These are phyloP conservation scores for Ophiobolus disseminans DNA, from an alignment of 2,329 filamentous ascomycete species.

Conservation along the genomic window DNA sequence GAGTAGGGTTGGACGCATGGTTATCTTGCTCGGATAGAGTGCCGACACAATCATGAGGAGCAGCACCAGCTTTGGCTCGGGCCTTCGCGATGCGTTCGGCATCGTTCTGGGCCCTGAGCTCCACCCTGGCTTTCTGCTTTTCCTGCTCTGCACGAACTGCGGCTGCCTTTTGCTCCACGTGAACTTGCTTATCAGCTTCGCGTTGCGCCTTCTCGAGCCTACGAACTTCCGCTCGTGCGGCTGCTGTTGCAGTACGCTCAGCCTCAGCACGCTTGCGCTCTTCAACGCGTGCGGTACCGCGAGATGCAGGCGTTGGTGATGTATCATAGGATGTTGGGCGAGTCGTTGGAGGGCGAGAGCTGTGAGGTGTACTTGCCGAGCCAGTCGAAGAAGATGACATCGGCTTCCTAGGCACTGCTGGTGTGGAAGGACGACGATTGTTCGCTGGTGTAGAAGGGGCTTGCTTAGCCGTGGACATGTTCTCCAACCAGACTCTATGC, in stretches of 20 bases:
- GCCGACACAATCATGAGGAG: conserved; percentile 3
- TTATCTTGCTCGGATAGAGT: background rate
- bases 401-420: conserved; percentile 1
- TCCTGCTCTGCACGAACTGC: conserved; percentile 19
- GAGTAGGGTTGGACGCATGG: background rate
- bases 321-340: background rate
- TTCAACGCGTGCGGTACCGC: background rate
- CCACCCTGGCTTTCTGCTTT: conserved; percentile 5
- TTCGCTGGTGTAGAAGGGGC: background rate
- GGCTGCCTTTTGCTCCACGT: conserved; percentile 16
- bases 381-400: background rate
- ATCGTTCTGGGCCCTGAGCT: conserved; percentile 7
- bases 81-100: conserved; percentile 20
- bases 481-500: conserved; percentile 15
- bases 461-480: conserved; percentile 13
- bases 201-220: conserved; percentile 13
- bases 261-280: conserved; percentile 6
- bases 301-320: background rate
- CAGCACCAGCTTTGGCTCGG: conserved; percentile 21
- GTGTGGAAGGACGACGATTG: background rate
- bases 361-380: background rate
- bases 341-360: background rate
- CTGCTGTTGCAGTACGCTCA: conserved; percentile 4
- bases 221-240: conserved; percentile 6
- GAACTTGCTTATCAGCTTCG: conserved; percentile 15